These are phyloP conservation scores for Daldinia caldariorum DNA, from an alignment of 495 filamentous ascomycete genomes.

Conservation along the genomic window DNA sequence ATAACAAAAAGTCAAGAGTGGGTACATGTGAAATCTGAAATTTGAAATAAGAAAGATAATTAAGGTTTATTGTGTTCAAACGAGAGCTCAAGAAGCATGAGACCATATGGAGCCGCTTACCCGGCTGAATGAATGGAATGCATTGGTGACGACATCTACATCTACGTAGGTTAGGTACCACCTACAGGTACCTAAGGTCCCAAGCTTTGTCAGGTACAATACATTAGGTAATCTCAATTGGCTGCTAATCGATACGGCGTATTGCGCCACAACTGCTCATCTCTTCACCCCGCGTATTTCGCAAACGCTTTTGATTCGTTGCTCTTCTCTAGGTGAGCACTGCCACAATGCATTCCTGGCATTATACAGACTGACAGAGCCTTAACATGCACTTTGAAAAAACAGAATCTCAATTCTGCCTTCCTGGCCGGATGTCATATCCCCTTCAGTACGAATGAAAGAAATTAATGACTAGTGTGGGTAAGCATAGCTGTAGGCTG, in stretches of 20 bases:
- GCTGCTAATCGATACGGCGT: too few relatives aligned
- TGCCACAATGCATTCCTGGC: background rate
- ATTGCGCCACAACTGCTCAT: too few relatives aligned
- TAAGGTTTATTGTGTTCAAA: background rate
- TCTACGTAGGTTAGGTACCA: too few relatives aligned
- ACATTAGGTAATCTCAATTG: too few relatives aligned
- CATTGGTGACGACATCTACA: slow-evolving; percentile 1
- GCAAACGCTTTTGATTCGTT: slow-evolving; percentile 12
- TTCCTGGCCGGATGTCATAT: background rate
- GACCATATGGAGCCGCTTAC: background rate
- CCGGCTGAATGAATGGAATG: slow-evolving; percentile 4
- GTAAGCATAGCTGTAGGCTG: too few relatives aligned
- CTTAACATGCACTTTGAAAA: background rate
- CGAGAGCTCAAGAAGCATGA: background rate
- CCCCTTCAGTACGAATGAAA: background rate
- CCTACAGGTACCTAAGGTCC: too few relatives aligned
- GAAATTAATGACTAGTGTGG: background rate
- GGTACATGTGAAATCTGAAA: too few relatives aligned
- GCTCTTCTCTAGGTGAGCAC: background rate
- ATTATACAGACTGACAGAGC: too few relatives aligned
- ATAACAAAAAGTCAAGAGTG: background rate
- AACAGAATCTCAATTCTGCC: background rate
- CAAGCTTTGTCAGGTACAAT: too few relatives aligned
- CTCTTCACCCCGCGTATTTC: slow-evolving; percentile 16
- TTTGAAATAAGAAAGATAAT: too few relatives aligned